These are phyloP conservation scores for Geosmithia flava DNA, from an alignment of 2,329 filamentous ascomycete species.

Conservation along the genomic window DNA sequence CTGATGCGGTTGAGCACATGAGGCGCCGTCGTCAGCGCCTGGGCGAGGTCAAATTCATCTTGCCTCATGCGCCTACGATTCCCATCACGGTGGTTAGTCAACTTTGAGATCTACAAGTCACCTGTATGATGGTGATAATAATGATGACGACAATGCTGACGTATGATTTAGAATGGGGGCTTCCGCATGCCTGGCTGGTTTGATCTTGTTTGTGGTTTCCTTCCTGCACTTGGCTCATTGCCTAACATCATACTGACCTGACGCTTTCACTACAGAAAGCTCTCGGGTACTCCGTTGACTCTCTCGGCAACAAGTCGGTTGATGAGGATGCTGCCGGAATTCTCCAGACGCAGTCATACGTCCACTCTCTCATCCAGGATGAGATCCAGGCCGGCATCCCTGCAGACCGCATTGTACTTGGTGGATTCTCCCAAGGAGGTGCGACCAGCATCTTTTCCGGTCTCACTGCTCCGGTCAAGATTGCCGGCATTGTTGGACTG, in stretches of 20 bases:
- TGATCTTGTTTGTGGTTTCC: constrained; percentile 47
- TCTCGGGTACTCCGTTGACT: constrained; percentile 19
- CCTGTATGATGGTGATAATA: background rate
- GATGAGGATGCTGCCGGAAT: constrained; percentile 64
- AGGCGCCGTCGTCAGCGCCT: constrained; percentile 73
- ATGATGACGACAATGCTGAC: background rate
- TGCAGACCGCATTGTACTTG: constrained; percentile 71
- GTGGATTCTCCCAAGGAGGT: constrained; percentile 77
- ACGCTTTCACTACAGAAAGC: constrained; percentile 11
- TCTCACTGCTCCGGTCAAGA: constrained; percentile 56
- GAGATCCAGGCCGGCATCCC: constrained; percentile 76
- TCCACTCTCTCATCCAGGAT: constrained; percentile 66
- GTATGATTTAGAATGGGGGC: constrained; percentile 50
- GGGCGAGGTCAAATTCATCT: constrained; percentile 83
- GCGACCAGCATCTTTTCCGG: constrained; percentile 77
- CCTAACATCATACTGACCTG: background rate
- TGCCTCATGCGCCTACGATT: constrained; percentile 80
- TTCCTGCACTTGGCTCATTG: background rate
- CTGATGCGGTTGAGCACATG: constrained; percentile 64
- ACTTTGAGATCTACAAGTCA: background rate
- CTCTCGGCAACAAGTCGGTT: constrained; percentile 10
- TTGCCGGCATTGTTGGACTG: constrained; percentile 81
- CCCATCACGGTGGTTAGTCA: constrained; percentile 55
- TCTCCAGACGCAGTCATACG: constrained; percentile 57
- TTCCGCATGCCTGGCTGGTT: constrained; percentile 83